Conservation (phyloP, 2,329 filamentous ascomycete genomes). For the Ascosphaera pollenicola region DNA sequence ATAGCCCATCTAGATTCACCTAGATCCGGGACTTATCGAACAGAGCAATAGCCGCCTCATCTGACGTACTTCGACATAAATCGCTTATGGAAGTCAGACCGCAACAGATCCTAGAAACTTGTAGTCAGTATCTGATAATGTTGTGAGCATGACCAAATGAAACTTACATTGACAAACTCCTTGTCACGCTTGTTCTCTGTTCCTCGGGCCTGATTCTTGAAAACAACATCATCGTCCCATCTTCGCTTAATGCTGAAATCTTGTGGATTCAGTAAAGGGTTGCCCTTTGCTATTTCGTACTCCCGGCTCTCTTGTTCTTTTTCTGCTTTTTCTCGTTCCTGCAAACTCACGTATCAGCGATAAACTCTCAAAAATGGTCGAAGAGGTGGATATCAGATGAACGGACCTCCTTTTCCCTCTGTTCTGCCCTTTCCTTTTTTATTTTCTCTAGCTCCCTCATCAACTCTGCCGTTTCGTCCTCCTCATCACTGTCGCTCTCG, state of each 20-base stretch:
- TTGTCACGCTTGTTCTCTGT: slow-evolving; percentile 83
- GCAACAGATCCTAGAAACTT: slow-evolving; percentile 46
- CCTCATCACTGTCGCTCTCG: slow-evolving; percentile 36
- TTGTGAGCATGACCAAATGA: slow-evolving; percentile 8
- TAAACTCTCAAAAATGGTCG: no score
- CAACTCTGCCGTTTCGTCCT: slow-evolving; percentile 70
- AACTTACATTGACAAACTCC: slow-evolving; percentile 83
- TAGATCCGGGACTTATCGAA: no score
- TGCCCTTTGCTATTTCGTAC: slow-evolving; percentile 73
- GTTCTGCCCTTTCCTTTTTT: slow-evolving; percentile 61
- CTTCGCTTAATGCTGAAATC: slow-evolving; percentile 71
- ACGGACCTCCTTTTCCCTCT: slow-evolving; percentile 47
- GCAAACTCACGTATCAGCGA: slow-evolving; percentile 1
- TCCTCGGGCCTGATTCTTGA: slow-evolving; percentile 93
- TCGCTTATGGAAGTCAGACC: slow-evolving; percentile 91
- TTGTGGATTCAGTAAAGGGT: slow-evolving; percentile 69
- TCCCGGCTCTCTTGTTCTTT: slow-evolving; percentile 67
- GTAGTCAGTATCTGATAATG: slow-evolving; percentile 4
- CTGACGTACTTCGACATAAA: slow-evolving; percentile 48
- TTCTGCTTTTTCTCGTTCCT: slow-evolving; percentile 61
- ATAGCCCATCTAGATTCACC: no score
- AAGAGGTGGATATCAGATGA: no score
- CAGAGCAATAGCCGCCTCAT: no score
- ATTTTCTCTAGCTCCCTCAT: slow-evolving; percentile 91
- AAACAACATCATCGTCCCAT: slow-evolving; percentile 98